Conservation (phyloP, 768 basidiomycete genomes). For the Nidularia sp. region DNA sequence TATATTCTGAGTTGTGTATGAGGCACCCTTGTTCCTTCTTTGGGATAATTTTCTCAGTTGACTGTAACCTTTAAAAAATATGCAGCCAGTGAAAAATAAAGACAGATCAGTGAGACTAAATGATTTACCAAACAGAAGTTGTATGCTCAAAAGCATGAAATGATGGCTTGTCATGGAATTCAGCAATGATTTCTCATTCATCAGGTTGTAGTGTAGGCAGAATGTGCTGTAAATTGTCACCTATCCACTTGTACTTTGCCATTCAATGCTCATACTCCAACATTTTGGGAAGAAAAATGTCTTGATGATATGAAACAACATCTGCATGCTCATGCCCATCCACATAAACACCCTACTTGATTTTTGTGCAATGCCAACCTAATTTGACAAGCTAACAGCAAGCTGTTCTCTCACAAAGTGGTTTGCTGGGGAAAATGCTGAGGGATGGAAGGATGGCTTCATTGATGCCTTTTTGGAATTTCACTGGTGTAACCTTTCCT, state of each 20-base stretch:
- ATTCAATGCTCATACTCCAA: slow-evolving; percentile 5
- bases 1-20: slow-evolving; percentile 34
- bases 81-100: too few species aligned
- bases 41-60: slow-evolving; percentile 16
- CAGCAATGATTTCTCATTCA: slow-evolving; percentile 19
- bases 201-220: slow-evolving; percentile 15
- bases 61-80: too few species aligned
- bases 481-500: slow-evolving; percentile 11
- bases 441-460: slow-evolving; percentile 18
- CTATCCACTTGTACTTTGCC: slow-evolving; percentile 15
- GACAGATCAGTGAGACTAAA: too few species aligned
- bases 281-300: slow-evolving; percentile 20
- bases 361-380: slow-evolving; percentile 15
- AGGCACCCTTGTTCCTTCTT: slow-evolving; percentile 28
- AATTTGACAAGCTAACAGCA: slow-evolving; percentile 25
- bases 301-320: slow-evolving; percentile 26
- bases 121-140: slow-evolving; percentile 6
- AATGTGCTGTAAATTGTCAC: slow-evolving; percentile 12
- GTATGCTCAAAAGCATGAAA: slow-evolving; percentile 22
- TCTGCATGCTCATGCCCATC: slow-evolving; percentile 23
- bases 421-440: slow-evolving; percentile 10
- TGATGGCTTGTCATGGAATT: slow-evolving; percentile 26
- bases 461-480: slow-evolving; percentile 16
- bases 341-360: slow-evolving; percentile 17
- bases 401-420: slow-evolving; percentile 21